Conservation (phyloP, 495 filamentous ascomycete genomes). For the Cladorrhinum samala region DNA sequence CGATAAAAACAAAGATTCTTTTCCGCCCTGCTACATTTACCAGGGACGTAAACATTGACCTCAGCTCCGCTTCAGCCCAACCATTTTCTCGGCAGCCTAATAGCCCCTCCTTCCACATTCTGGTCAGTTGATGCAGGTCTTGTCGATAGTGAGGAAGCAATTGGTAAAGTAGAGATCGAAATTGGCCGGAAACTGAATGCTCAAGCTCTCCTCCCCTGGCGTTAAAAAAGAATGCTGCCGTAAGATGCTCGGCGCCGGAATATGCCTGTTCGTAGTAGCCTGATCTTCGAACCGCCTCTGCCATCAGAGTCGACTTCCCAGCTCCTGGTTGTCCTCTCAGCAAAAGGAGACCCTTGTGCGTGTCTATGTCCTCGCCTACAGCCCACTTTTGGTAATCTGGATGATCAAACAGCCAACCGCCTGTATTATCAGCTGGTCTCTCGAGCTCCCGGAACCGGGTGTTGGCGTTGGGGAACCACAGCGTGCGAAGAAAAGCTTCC, state of each 20-base stretch:
- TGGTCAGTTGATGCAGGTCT: not conserved
- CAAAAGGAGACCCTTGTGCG: conserved; percentile 11
- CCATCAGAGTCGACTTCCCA: conserved; percentile 23
- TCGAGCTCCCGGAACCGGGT: not conserved
- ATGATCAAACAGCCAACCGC: conserved; percentile 7
- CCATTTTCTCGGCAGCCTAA: not conserved
- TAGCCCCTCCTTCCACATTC: not conserved
- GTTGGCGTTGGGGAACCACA: conserved; percentile 1
- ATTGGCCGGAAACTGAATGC: conserved; percentile 25
- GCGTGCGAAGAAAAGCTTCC: not conserved
- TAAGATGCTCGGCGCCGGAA: not conserved
- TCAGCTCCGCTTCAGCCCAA: not conserved
- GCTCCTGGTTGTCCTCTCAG: conserved; percentile 21
- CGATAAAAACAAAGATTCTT: conserved; percentile 26
- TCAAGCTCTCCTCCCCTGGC: conserved; percentile 30
- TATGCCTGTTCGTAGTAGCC: not conserved
- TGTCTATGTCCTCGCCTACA: not conserved
- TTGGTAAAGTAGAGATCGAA: conserved; percentile 32
- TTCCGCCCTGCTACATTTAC: not conserved
- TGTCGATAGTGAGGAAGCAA: conserved; percentile 15
- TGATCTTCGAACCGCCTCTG: conserved; percentile 1
- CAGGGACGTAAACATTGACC: not conserved
- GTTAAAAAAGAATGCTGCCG: conserved; percentile 38
- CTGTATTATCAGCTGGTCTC: conserved; percentile 1
- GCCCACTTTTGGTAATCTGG: conserved; percentile 4